Percentiles rank a stretch among this genome's conserved stretches.
Evolutionary conservation across 2,329 filamentous ascomycete genomes (phyloP).

Genomic region (Diaporthe sp.): DNA sequence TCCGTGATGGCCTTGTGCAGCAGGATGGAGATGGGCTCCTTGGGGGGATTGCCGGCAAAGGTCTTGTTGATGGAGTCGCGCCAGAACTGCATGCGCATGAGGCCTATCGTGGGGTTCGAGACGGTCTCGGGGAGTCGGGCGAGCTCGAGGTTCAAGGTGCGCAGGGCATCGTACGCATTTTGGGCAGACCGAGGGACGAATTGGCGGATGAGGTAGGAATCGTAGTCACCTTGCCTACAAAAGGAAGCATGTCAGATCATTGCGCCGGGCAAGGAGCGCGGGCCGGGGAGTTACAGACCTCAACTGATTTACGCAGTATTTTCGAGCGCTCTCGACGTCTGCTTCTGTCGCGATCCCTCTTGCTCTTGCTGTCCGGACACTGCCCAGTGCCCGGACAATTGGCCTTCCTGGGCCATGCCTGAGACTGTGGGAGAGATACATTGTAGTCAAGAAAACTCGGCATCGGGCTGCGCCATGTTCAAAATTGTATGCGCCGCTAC

Average conservation of each 20-base stretch:
- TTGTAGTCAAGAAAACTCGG: slow-evolving; percentile 42
- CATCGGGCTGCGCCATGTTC: not conserved
- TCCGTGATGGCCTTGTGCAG: slow-evolving; percentile 80
- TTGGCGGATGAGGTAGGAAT: slow-evolving; percentile 86
- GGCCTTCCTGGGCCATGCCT: slow-evolving; percentile 56
- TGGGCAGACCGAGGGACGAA: slow-evolving; percentile 83
- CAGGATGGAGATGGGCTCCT: slow-evolving; percentile 91
- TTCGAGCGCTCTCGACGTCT: slow-evolving; percentile 66
- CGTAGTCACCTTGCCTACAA: slow-evolving; percentile 85
- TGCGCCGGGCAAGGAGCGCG: not conserved
- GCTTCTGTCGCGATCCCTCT: slow-evolving; percentile 63
- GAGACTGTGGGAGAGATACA: slow-evolving; percentile 56
- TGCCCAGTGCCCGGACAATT: slow-evolving; percentile 1
- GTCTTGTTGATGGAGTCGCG: slow-evolving; percentile 85
- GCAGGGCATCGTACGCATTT: slow-evolving; percentile 90
- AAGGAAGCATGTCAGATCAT: not conserved
- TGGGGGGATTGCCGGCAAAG: slow-evolving; percentile 83
- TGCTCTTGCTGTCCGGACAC: slow-evolving; percentile 43
- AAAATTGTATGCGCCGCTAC: not conserved
- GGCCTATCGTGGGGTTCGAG: slow-evolving; percentile 87
- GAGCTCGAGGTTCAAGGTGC: slow-evolving; percentile 93
- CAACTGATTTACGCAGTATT: slow-evolving; percentile 68
- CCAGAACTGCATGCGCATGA: slow-evolving; percentile 96
- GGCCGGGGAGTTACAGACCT: slow-evolving; percentile 53
- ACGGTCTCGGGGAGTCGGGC: slow-evolving; percentile 91